Conservation (phyloP, 1,284 basidiomycete species). For the Sutorius eximius region DNA sequence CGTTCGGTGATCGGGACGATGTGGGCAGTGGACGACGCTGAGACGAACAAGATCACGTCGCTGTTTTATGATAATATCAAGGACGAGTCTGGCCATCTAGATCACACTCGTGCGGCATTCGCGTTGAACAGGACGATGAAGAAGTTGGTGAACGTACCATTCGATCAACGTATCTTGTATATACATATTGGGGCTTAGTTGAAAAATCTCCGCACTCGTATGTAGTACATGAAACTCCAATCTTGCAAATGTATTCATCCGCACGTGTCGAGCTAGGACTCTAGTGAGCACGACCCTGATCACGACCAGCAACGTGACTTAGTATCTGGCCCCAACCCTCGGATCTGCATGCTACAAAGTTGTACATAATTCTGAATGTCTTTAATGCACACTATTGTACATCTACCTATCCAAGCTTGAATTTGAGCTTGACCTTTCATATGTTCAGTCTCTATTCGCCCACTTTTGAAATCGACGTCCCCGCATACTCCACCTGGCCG, state of each 20-base stretch:
- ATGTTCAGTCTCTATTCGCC: neutral
- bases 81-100: neutral
- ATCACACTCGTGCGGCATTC: neutral
- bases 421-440: neutral
- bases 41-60: neutral
- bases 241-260: too few species aligned
- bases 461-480: slow-evolving; percentile 1
- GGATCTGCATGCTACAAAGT: neutral
- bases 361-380: slow-evolving; percentile 4
- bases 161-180: slow-evolving; percentile 3
- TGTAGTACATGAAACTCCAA: too few species aligned
- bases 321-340: neutral
- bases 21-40: neutral
- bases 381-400: neutral
- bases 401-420: neutral
- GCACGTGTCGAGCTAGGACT: too few species aligned
- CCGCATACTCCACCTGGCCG: neutral
- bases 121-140: neutral
- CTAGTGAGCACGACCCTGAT: too few species aligned
- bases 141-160: neutral
- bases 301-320: too few species aligned
- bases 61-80: neutral
- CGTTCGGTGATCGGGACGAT: neutral
- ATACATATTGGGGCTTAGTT: slow-evolving; percentile 5
- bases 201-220: neutral